Evolutionary conservation across 768 basidiomycete species (phyloP), one percentile per base, ranked within the genome.

Genomic region (Leucocoprinus birnbaumii): DNA sequence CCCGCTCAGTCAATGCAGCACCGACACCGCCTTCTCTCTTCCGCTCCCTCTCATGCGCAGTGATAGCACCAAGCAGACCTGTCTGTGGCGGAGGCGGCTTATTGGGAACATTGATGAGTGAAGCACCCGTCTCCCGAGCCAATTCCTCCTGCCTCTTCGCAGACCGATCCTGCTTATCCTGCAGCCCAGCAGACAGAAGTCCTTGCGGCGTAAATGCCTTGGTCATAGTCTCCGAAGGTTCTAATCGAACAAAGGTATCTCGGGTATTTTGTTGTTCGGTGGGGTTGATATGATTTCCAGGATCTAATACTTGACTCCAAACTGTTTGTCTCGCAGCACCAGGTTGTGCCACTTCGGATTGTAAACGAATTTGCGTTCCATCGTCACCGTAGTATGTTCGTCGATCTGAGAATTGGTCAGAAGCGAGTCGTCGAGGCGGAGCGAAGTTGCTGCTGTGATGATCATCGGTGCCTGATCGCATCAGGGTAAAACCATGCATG

Each of bases 161-260:
- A 26, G 94, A 97, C 34, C 96, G 84, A 65, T 97, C 94, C 67
- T 95, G 87, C 68, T 93, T 93, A 67, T 98, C 95, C 65, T 96
- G 92, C 60, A 98, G 77, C 35, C 97, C 97, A 51, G 94, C 93
- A 55, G 94, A 94, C 38, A 99, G 83, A 14, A 99, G 73, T 7
- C 97, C 97, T 58, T 96, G 94, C 3, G 95, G 94, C 0, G 91
- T 89, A 65, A 98, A 97, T 1, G 94, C 94, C 66, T 95, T 96
- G 9, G 91, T 95, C 79, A 94, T 86, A 18, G 80, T 82, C 52
- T 87, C 83, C 1, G 84, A 77, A 3, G 84, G 77, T 48, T 92
- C 90, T 24, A 93, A 75, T 62, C 90, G 89, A 25, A 87, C 84
- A 45, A 88, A 80, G 1, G 82, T 82, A 51, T 95, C 84, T 64